Percentiles rank a stretch among this genome's conserved stretches.
Evolutionary conservation across 495 filamentous ascomycete genomes (phyloP).

Genomic region (Usnea hakonensis): DNA sequence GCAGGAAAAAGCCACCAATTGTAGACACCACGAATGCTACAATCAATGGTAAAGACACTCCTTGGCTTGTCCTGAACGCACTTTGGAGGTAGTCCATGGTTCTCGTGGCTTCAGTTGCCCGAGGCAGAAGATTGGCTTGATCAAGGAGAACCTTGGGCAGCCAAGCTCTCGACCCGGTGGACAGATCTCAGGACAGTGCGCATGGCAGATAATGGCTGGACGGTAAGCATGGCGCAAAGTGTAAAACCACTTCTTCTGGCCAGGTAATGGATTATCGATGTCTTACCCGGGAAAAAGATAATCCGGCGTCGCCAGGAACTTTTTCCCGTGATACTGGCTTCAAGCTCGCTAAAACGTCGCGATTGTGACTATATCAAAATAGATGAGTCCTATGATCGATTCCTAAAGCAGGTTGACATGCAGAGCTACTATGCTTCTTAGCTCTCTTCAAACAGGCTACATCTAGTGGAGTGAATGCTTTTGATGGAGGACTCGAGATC

Average conservation of each 20-base stretch:
- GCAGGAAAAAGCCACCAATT: neutral
- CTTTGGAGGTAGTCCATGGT: neutral
- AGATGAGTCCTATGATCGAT: no score
- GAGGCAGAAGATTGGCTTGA: neutral
- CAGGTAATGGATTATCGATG: neutral
- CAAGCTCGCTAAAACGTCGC: no score
- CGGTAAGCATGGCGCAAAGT: neutral
- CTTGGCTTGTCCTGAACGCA: neutral
- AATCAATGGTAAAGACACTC: conserved; percentile 2
- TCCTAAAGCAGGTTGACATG: no score
- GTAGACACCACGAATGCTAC: neutral
- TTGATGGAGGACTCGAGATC: no score
- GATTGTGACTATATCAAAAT: no score
- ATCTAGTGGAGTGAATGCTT: no score
- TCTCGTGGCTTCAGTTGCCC: neutral
- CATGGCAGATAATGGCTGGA: neutral
- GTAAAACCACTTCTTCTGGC: neutral
- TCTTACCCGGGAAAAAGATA: no score
- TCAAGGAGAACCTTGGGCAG: neutral
- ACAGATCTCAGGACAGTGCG: neutral
- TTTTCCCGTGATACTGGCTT: no score
- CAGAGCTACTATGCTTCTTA: no score
- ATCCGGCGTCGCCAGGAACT: no score
- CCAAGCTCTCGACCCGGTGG: neutral
- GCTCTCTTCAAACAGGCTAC: no score